Evolutionary conservation across 768 basidiomycete genomes (phyloP), one percentile per base, ranked within the genome.

Genomic region (Boletus speciosus): DNA sequence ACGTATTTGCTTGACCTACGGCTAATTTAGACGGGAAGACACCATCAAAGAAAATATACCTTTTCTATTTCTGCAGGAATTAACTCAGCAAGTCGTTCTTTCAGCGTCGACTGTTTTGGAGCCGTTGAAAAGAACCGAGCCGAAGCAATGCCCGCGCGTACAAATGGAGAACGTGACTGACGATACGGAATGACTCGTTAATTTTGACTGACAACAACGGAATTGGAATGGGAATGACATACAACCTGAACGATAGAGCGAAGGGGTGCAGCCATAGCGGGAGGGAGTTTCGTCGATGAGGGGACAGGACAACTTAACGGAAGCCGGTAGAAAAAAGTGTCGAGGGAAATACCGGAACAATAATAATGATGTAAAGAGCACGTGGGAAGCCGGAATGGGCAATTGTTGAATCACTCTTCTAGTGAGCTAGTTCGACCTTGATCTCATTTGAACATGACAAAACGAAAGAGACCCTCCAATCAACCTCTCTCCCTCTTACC

Each of bases 81-180:
- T 72, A 98, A 84, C 75, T 97, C 91, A 34, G 90, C 83, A 56
- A 98, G 80, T 49, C 93, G 83, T 74, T 98, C 93, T 78, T 95
- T 96, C 69, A 98, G 81, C 27, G 91, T 84, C 55, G 81, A 78
- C 41, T 81, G 81, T 72, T 86, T 88, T 31, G 81, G 67, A 41
- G 78, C 73, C 15, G 85, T 78, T n/a, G 87, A 86, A 45, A 81
- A 82, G 63, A 85, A 81, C 50, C 85, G 79, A 60, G 77, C 77
- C 34, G 80, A 76, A 36, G 76, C 73, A 52, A 76, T 65, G 19
- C 74, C 63, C 38, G 72, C 68, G 60, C 77, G 81, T 63, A 76
- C 71, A 61, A 57, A 64, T 32, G 76, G 71, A 52, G 76, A 79
- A 55, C 81, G 83, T 32, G 81, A 79, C 82, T 84, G 36, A 35